A percentile compares a stretch with the other conserved stretches of the same genome.
Conservation (phyloP, 768 basidiomycete genomes). For the Xanthoconium stramineum region DNA sequence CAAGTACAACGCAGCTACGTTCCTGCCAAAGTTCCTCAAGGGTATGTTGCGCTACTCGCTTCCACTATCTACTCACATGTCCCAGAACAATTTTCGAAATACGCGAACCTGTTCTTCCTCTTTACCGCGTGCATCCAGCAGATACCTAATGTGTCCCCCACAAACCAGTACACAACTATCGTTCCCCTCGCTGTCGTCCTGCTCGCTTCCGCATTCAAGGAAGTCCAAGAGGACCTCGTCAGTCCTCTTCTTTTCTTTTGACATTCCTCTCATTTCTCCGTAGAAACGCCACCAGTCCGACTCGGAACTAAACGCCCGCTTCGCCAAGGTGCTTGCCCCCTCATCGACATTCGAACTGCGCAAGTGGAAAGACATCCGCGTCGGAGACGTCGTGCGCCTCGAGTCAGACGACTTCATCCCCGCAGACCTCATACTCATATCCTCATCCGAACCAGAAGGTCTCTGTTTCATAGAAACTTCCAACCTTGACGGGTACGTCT, state of each 20-base stretch:
- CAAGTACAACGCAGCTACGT: conserved; percentile 88
- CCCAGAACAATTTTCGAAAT: conserved; percentile 96
- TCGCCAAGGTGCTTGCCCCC: conserved; percentile 67
- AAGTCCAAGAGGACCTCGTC: conserved; percentile 88
- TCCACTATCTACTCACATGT: conserved; percentile 2
- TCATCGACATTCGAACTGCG: conserved; percentile 63
- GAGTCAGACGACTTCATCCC: conserved; percentile 95
- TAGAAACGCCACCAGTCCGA: conserved; percentile 98
- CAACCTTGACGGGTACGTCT: conserved; percentile 87
- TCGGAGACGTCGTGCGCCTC: conserved; percentile 90
- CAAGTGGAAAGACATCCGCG: conserved; percentile 86
- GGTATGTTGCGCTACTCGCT: conserved; percentile 43
- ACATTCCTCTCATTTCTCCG: conserved; percentile 10
- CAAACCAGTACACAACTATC: conserved; percentile 93
- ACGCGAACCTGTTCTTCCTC: conserved; percentile 97
- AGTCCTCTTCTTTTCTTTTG: neutral
- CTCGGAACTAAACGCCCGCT: conserved; percentile 81
- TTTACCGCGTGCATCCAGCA: conserved; percentile 98
- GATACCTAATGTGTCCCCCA: conserved; percentile 96
- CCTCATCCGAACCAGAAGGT: conserved; percentile 94
- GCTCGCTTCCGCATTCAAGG: conserved; percentile 93
- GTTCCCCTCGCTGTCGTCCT: conserved; percentile 85
- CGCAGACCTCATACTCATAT: conserved; percentile 85
- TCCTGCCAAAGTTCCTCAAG: conserved; percentile 88
- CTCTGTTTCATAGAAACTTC: conserved; percentile 97